phyloP scores from a whole-genome alignment of 345 rosid species.

The Arabidopsis suecica region DNA sequence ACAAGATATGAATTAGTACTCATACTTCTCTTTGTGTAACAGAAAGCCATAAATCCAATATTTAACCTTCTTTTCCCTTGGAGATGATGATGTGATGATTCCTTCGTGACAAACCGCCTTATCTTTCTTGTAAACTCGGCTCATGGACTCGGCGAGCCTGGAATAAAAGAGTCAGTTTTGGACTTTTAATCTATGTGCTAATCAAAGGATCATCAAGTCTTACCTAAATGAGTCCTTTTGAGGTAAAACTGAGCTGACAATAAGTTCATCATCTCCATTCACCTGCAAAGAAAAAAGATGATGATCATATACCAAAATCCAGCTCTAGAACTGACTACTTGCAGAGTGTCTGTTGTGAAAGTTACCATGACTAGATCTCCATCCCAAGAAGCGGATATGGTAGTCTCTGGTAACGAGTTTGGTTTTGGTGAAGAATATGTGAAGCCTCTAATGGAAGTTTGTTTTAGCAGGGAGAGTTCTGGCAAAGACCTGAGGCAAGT shows the following conservation, averaged over 20 bases:
- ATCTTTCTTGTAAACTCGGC: constrained; percentile 65
- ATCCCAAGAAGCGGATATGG: constrained; percentile 65
- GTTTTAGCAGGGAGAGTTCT: constrained; percentile 70
- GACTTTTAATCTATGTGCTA: constrained; percentile 4
- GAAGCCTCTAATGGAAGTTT: constrained; percentile 69
- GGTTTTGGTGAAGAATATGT: constrained; percentile 54
- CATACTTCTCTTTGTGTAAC: background rate
- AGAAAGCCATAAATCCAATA: background rate
- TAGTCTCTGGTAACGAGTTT: constrained; percentile 54
- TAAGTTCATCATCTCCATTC: constrained; percentile 78
- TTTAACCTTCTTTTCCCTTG: constrained; percentile 80
- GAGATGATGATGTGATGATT: constrained; percentile 41
- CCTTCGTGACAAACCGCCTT: constrained; percentile 48
- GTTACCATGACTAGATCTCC: constrained; percentile 82
- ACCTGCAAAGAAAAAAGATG: constrained; percentile 51
- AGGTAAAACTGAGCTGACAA: constrained; percentile 58
- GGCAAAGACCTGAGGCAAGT: constrained; percentile 69
- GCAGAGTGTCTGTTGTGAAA: constrained; percentile 25
- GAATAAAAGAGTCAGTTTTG: constrained; percentile 10
- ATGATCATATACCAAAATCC: constrained; percentile 4
- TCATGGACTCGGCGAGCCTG: constrained; percentile 63
- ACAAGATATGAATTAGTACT: constrained; percentile 20
- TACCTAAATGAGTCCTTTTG: constrained; percentile 70
- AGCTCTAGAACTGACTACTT: constrained; percentile 8
- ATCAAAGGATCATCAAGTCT: constrained; percentile 1